These are phyloP conservation scores for Artomyces pyxidatus DNA, from an alignment of 768 basidiomycete species.

Conservation along the genomic window DNA sequence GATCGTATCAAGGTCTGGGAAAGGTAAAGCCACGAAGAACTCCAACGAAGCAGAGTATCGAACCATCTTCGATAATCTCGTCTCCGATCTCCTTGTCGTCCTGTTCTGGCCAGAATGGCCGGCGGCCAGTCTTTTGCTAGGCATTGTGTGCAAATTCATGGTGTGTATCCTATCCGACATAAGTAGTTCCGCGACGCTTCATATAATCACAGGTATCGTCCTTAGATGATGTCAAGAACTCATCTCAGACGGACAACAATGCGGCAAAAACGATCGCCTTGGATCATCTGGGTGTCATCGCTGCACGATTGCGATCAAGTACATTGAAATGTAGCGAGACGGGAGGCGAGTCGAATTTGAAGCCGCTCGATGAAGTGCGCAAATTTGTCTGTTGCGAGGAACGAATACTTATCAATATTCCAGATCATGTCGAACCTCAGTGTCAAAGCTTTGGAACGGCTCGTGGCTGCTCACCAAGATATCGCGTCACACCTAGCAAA, in stretches of 20 bases:
- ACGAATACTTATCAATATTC: not conserved
- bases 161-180: constrained; percentile 31
- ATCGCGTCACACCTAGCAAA: constrained; percentile 62
- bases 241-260: constrained; percentile 59
- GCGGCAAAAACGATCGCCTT: constrained; percentile 84
- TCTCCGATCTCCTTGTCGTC: constrained; percentile 81
- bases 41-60: constrained; percentile 94
- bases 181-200: not conserved
- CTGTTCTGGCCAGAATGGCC: constrained; percentile 98
- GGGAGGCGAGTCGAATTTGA: constrained; percentile 32
- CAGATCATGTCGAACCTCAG: constrained; percentile 50
- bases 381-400: not conserved
- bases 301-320: constrained; percentile 65
- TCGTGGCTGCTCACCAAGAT: constrained; percentile 56
- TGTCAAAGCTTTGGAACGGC: constrained; percentile 43
- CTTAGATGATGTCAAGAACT: constrained; percentile 73
- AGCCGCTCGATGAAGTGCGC: constrained; percentile 66
- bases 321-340: constrained; percentile 31
- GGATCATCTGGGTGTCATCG: constrained; percentile 92
- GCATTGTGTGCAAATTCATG: constrained; percentile 80
- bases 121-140: constrained; percentile 74
- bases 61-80: constrained; percentile 83
- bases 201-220: constrained; percentile 53
- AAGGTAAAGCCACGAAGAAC: constrained; percentile 81
- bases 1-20: constrained; percentile 54